These are phyloP conservation scores for Crucibulum laeve DNA, from an alignment of 768 basidiomycete genomes.

Conservation along the genomic window DNA sequence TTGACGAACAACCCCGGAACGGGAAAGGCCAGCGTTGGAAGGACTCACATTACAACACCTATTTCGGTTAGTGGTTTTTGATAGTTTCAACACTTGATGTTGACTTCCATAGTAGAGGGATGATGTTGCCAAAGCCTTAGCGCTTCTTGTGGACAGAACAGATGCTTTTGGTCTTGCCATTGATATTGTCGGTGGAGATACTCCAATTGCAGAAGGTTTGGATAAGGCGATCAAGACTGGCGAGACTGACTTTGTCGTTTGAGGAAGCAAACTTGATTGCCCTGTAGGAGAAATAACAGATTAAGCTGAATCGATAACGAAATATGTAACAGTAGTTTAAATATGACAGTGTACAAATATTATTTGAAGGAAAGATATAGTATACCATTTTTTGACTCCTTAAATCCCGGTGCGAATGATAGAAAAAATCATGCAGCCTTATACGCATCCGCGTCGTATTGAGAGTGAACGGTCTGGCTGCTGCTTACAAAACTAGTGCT, in stretches of 20 bases:
- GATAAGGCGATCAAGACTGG: conserved; percentile 46
- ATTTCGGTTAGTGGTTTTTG: conserved; percentile 38
- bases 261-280: too few relatives aligned
- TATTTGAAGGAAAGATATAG: too few relatives aligned
- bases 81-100: background rate
- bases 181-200: conserved; percentile 55
- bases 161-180: conserved; percentile 54
- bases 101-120: conserved; percentile 34
- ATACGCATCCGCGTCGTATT: too few relatives aligned
- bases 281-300: too few relatives aligned
- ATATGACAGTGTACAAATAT: too few relatives aligned
- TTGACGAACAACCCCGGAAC: conserved; percentile 47
- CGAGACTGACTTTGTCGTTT: conserved; percentile 35
- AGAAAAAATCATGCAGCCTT: too few relatives aligned
- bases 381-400: too few relatives aligned
- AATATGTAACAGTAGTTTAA: too few relatives aligned
- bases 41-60: conserved; percentile 39
- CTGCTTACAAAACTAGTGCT: too few relatives aligned
- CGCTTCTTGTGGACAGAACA: conserved; percentile 41
- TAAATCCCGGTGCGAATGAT: too few relatives aligned
- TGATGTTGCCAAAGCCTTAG: conserved; percentile 51
- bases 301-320: too few relatives aligned
- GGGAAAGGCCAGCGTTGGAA: conserved; percentile 48
- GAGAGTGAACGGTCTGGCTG: too few relatives aligned
- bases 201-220: conserved; percentile 39